These are phyloP conservation scores for Agaricus blazei DNA, from an alignment of 768 basidiomycete species.

Conservation along the genomic window DNA sequence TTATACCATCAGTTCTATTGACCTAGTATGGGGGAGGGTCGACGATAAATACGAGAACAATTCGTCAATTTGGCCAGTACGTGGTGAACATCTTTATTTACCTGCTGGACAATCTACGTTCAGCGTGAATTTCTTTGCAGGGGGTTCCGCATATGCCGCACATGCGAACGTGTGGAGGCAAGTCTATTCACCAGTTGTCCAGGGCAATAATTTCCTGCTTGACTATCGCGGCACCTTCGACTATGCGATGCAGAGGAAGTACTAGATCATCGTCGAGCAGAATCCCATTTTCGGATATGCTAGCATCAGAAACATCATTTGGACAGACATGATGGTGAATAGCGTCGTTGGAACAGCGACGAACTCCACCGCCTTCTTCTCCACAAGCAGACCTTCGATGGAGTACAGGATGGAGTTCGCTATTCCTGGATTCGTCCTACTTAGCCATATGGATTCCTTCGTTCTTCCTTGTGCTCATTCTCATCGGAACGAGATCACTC, in stretches of 20 bases:
- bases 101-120: background rate
- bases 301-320: background rate
- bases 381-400: background rate
- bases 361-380: background rate
- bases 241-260: background rate
- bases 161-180: background rate
- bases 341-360: background rate
- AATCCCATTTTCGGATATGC: background rate
- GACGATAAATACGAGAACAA: background rate
- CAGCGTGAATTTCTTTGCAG: background rate
- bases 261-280: background rate
- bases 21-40: background rate
- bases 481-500: background rate
- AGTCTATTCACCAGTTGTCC: background rate
- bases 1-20: background rate
- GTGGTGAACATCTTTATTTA: background rate
- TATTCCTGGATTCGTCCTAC: background rate
- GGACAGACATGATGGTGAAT: slow-evolving; percentile 1
- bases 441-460: background rate
- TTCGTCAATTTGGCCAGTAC: background rate
- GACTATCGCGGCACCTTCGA: background rate
- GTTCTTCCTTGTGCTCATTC: background rate
- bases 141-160: background rate
- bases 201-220: background rate
- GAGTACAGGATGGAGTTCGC: background rate